A percentile compares a stretch with the other conserved stretches of the same genome.
Evolutionary conservation across 2,329 filamentous ascomycete genomes (phyloP).

Genomic region (Aspergillus sp.): DNA sequence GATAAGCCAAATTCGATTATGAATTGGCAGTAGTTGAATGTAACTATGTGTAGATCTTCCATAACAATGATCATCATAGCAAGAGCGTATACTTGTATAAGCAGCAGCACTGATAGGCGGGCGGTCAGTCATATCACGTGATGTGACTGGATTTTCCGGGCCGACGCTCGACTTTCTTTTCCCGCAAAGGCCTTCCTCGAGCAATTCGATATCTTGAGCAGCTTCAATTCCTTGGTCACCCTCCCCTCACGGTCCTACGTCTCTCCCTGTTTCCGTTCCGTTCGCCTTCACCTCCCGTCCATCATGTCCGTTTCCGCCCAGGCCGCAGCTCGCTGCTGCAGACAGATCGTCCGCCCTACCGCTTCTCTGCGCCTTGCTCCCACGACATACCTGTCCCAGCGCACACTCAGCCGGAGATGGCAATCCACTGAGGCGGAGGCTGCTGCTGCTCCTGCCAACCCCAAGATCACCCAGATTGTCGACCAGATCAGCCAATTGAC

Average conservation of each 20-base stretch:
- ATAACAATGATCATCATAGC: not conserved
- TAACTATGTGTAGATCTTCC: not conserved
- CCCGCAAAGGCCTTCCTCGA: slow-evolving; percentile 19
- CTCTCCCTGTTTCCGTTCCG: slow-evolving; percentile 16
- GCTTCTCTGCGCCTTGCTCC: slow-evolving; percentile 44
- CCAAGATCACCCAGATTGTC: slow-evolving; percentile 93
- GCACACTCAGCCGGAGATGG: slow-evolving; percentile 68
- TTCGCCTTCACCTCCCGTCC: slow-evolving; percentile 14
- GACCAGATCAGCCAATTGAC: slow-evolving; percentile 99
- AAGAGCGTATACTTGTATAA: not conserved
- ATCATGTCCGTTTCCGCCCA: slow-evolving; percentile 46
- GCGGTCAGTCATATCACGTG: slow-evolving; percentile 27
- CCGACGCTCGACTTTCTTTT: slow-evolving; percentile 35
- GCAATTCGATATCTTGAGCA: slow-evolving; percentile 15
- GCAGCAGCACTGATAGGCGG: not conserved
- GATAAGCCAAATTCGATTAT: not conserved
- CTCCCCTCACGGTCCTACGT: slow-evolving; percentile 11
- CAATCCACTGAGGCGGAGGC: slow-evolving; percentile 74
- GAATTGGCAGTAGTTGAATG: not conserved
- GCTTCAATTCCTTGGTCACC: slow-evolving; percentile 12
- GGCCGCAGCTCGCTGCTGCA: slow-evolving; percentile 45
- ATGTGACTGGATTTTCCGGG: slow-evolving; percentile 35
- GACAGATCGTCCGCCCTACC: slow-evolving; percentile 45
- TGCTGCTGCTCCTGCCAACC: slow-evolving; percentile 63
- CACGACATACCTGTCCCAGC: slow-evolving; percentile 42